Conservation (phyloP, 2,329 filamentous ascomycete genomes). For the Incumbomyces lentus region DNA sequence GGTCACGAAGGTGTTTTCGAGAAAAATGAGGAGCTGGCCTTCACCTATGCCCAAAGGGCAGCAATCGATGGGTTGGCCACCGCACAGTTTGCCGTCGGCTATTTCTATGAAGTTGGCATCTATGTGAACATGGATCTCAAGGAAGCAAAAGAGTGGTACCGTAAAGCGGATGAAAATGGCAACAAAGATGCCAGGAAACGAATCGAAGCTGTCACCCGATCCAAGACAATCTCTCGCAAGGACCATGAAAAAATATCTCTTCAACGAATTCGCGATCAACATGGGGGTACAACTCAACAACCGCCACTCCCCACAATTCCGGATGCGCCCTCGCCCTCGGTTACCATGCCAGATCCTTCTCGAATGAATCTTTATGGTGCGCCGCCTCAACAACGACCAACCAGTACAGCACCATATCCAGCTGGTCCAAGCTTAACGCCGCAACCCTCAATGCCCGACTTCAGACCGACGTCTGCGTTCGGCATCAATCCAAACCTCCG, state of each 20-base stretch:
- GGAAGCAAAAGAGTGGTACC: constrained; percentile 82
- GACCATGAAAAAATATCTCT: constrained; percentile 92
- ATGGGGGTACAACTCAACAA: constrained; percentile 41
- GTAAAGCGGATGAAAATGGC: constrained; percentile 75
- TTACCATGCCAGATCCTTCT: constrained; percentile 41
- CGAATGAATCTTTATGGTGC: constrained; percentile 27
- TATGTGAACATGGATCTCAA: constrained; percentile 72
- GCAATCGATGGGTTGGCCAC: constrained; percentile 72
- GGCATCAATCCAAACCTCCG: constrained; percentile 40
- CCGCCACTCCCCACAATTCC: constrained; percentile 34
- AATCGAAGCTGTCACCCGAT: constrained; percentile 72
- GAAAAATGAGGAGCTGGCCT: constrained; percentile 92
- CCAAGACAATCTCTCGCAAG: constrained; percentile 73
- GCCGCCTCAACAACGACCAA: constrained; percentile 18
- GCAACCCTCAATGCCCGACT: constrained; percentile 25
- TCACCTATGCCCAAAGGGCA: constrained; percentile 78
- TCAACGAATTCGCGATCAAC: constrained; percentile 71
- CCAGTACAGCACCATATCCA: constrained; percentile 32
- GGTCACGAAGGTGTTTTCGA: constrained; percentile 85
- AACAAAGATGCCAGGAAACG: constrained; percentile 79
- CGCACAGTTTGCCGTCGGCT: constrained; percentile 92
- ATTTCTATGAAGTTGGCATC: constrained; percentile 96
- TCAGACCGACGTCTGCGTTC: constrained; percentile 37
- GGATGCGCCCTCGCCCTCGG: constrained; percentile 24
- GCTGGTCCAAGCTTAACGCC: constrained; percentile 25